Evolutionary conservation across 164 flowering plant genomes (phyloP), one percentile per base, ranked within the genome.

Genomic region (Platanus orientalis): DNA sequence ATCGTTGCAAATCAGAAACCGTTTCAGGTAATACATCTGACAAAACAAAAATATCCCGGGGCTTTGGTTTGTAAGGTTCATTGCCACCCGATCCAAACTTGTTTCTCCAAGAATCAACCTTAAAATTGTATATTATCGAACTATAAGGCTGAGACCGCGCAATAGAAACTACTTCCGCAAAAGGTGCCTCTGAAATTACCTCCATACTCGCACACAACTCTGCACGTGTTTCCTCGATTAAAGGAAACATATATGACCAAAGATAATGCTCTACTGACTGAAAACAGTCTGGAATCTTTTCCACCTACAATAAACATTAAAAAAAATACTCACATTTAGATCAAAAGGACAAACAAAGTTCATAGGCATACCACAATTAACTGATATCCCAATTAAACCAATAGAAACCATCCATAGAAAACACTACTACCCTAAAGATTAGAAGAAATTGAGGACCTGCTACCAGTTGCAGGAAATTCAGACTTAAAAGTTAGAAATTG

Each of bases 221-320:
- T 0, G 81, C 73, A 11, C 90, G 80, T 25, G 82, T 81, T 71
- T 85, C 90, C 68, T 85, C 90, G 7, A 78, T 30, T 25, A 85
- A 73, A 26, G 96, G 91, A 40, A 42, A 73, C 6, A 63, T 27
- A 64, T 32, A 87, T 0, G 87, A 83, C 7, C 73, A 67, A 26
- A 81, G 68, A 68, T 87, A 87, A 1, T 80, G 75, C 7, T 69
- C 48, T 14, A 76, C 76, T 0, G 91, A 79, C 16, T 68, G 53
- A 75, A 87, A 87, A 10, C 73, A 40, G 10, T 52, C 64, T 11
- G 90, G 91, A 58, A 87, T 87, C 53, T 63, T 61, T 54, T 72
- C 60, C 39, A 87, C 83, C 96, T 89, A 17, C 48, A 68, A 51
- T 54, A 40, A 56, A 42, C 42, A 36, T 36, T 32, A 32, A 9